phyloP scores from a whole-genome alignment of 2,329 filamentous ascomycete genomes.

The Fusarium foetens region DNA sequence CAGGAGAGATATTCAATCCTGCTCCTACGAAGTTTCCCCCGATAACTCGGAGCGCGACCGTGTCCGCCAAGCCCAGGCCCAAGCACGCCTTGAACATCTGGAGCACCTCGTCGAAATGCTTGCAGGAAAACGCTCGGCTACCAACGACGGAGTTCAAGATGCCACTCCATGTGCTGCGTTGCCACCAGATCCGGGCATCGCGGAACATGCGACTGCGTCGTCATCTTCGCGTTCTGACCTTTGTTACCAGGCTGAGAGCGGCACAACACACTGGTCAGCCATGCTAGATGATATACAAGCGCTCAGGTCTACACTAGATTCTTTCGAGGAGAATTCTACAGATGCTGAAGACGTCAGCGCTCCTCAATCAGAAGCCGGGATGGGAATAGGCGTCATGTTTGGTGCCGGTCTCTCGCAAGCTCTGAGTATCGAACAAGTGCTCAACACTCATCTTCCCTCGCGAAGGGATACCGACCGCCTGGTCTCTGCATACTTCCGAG shows the following conservation, averaged over 20 bases:
- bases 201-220: not conserved
- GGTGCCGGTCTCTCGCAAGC: not conserved
- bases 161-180: not conserved
- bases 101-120: not conserved
- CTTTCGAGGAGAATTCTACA: not conserved
- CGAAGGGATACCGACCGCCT: not conserved
- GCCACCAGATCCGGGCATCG: no score
- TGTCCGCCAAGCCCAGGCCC: not conserved
- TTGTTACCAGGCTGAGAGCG: not conserved
- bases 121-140: not conserved
- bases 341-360: not conserved
- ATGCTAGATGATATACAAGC: not conserved
- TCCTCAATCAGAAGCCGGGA: not conserved
- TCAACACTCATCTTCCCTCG: not conserved
- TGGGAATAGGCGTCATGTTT: not conserved
- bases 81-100: not conserved
- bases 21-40: not conserved
- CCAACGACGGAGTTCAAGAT: not conserved
- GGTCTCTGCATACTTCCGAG: not conserved
- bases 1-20: not conserved
- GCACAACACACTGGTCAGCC: not conserved
- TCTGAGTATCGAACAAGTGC: not conserved
- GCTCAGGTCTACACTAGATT: not conserved
- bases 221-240: not conserved
- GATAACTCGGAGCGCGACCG: not conserved